These are phyloP conservation scores for Aspergillus pseudonomiae DNA, from an alignment of 2,329 filamentous ascomycete genomes.

Conservation along the genomic window DNA sequence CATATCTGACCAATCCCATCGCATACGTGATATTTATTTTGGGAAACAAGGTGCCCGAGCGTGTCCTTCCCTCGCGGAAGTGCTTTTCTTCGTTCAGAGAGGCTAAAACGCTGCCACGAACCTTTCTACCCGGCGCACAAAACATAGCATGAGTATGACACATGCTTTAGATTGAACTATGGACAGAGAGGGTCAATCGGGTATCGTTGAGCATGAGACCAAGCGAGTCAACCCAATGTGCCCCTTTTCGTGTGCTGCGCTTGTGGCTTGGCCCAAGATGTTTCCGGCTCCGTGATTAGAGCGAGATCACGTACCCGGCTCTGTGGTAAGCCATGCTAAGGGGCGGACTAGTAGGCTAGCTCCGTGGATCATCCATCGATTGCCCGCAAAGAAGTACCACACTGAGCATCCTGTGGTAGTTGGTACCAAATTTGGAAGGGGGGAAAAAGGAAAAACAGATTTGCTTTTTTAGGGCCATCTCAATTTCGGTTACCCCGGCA, in stretches of 20 bases:
- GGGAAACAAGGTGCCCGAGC: not conserved
- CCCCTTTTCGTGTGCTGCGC: not conserved
- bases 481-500: constrained; percentile 1
- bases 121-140: not conserved
- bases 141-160: not conserved
- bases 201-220: not conserved
- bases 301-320: constrained; percentile 11
- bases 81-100: not conserved
- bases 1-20: not conserved
- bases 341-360: constrained; percentile 8
- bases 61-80: not conserved
- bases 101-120: not conserved
- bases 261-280: not conserved
- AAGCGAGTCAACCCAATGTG: not conserved
- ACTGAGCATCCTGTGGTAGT: not conserved
- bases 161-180: not conserved
- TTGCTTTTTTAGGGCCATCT: constrained; percentile 8
- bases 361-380: constrained; percentile 3
- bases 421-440: not conserved
- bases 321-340: constrained; percentile 20
- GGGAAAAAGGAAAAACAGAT: too few relatives aligned
- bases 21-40: not conserved
- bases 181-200: not conserved
- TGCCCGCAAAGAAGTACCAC: constrained; percentile 1
- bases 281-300: not conserved